Percentiles rank a stretch among this genome's conserved stretches.
Conservation (phyloP, 257 asterid genomes). For the Ilex asprella region DNA sequence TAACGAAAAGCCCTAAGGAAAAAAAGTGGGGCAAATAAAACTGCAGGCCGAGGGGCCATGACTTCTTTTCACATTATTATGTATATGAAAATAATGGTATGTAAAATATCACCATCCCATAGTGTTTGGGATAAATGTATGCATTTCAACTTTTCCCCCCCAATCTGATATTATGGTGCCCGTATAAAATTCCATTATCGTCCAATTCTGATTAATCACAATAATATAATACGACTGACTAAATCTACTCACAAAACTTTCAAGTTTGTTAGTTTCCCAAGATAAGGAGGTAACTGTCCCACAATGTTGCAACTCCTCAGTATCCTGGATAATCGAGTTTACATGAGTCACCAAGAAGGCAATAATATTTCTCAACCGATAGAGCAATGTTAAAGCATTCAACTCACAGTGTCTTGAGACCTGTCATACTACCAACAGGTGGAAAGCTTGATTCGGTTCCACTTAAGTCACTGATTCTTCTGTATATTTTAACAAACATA, state of each 20-base stretch:
- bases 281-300: slow-evolving; percentile 41
- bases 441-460: slow-evolving; percentile 59
- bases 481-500: slow-evolving; percentile 18
- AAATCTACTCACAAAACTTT: slow-evolving; percentile 47
- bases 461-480: slow-evolving; percentile 68
- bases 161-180: too few species aligned
- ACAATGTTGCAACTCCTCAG: slow-evolving; percentile 64
- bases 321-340: slow-evolving; percentile 35
- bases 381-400: neutral
- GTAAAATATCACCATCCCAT: too few species aligned
- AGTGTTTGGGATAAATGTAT: too few species aligned
- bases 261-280: slow-evolving; percentile 31
- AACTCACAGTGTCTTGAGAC: slow-evolving; percentile 46
- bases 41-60: too few species aligned
- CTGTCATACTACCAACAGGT: slow-evolving; percentile 18
- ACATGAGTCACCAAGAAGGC: slow-evolving; percentile 6
- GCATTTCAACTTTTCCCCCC: too few species aligned
- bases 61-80: too few species aligned
- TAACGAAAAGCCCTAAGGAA: too few species aligned
- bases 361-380: neutral
- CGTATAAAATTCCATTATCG: too few species aligned
- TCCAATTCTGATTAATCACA: too few species aligned
- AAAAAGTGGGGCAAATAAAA: too few species aligned
- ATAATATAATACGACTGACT: neutral
- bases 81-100: too few species aligned